Base-by-base conservation (phyloP, 2,329 filamentous ascomycete genomes). In the Penicillium sp. region DNA sequence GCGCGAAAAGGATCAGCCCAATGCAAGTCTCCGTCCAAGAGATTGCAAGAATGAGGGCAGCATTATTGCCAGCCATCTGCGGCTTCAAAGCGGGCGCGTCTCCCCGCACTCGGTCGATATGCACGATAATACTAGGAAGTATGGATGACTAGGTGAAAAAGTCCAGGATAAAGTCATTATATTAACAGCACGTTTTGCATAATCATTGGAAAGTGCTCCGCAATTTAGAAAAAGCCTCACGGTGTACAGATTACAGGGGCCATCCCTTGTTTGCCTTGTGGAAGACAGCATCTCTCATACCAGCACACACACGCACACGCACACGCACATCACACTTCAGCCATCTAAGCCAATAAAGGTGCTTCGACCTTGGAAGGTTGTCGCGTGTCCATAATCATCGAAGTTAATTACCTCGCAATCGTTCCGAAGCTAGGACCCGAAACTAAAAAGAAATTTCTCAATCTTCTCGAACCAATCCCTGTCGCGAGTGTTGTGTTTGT, bases 1-100 rank as follows among this genome's bases (percentile, higher is more conserved):
- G 44, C 5, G 45, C 14, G 8, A 62, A 58, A 16, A 64, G 45
- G 13, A 52, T 31, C 31, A 62, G n/a, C 4, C 59, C 61, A 29
- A 64, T 13, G 22, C 38, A 42, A 18, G 61, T 60, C 40, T 61
- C 56, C 9, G 43, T 45, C 60, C 61, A 64, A n/a, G 55, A 54
- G 7, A 59, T 48, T 13, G 32, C 54, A 24, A 62, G 38, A 21
- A 62, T 54, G 11, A 49, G 24, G 5, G 24, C 34, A 18, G 48
- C 44, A 18, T 34, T 41, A 32, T 51, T 21, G 29, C 34, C 44
- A 39, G 31, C 44, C 50, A 47, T 53, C 10, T 48, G 29, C 36
- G 44, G 39, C 45, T 21, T 21, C n/a, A 18, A 40, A 34, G 24
- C 32, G 38, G 38, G 38, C 16, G 18, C 10, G 18, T 18, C 42